A percentile compares a stretch with the other conserved stretches of the same genome.
Conservation (phyloP, 257 asterid genomes). For the Paraleonurus japonicus region DNA sequence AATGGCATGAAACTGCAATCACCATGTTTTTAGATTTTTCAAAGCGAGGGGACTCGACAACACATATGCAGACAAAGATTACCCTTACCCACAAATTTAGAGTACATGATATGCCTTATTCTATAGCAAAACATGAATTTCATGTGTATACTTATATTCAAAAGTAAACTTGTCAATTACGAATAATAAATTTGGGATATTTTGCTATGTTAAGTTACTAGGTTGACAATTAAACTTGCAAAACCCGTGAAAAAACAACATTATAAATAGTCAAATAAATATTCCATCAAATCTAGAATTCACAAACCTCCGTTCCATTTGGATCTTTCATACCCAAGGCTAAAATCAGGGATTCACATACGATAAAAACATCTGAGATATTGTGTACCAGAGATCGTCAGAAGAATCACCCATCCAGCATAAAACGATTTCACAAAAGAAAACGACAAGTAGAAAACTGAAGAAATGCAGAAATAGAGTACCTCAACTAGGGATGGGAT, state of each 20-base stretch:
- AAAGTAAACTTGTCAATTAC: not conserved
- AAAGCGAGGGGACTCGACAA: not conserved
- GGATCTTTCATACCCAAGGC: not conserved
- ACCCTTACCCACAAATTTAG: not conserved
- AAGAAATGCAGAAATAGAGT: not conserved
- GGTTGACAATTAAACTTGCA: not conserved
- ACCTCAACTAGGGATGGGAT: slow-evolving; percentile 60
- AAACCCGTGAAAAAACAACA: not conserved
- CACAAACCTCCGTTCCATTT: not conserved
- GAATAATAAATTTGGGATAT: not conserved
- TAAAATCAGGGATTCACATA: not conserved
- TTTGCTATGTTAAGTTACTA: not conserved
- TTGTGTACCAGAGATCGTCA: not conserved
- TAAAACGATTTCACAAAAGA: not conserved
- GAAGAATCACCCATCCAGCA: not conserved
- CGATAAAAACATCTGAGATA: not conserved
- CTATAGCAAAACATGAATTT: not conserved
- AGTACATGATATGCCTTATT: not conserved
- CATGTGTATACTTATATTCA: not conserved
- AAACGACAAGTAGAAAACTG: not conserved
- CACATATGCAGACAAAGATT: not conserved
- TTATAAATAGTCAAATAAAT: not conserved
- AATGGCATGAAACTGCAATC: not conserved
- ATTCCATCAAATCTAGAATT: slow-evolving; percentile 4
- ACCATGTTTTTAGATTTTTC: not conserved